phyloP scores from a whole-genome alignment of 495 filamentous ascomycete genomes.

The Penicillium simplicissimum region DNA sequence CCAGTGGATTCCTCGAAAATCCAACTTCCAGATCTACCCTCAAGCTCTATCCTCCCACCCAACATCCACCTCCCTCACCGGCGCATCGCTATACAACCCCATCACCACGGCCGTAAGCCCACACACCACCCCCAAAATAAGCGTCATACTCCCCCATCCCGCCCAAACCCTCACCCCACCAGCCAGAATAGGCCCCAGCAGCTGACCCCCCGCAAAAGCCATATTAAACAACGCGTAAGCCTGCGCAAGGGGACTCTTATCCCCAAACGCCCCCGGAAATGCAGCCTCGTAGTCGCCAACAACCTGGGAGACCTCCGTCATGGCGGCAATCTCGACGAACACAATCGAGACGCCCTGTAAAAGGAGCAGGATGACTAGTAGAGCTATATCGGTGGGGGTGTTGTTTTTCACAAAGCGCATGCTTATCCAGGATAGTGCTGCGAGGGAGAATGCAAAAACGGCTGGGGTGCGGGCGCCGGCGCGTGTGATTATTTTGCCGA shows the following conservation, averaged over 20 bases:
- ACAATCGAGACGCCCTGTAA: conserved; percentile 34
- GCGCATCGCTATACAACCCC: conserved; percentile 12
- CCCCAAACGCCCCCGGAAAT: conserved; percentile 49
- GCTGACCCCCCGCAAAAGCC: conserved; percentile 60
- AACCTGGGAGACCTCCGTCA: conserved; percentile 37
- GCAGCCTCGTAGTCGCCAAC: conserved; percentile 36
- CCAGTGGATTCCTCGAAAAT: neutral
- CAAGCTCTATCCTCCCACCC: neutral
- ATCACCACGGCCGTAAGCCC: conserved; percentile 26
- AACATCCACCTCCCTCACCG: neutral
- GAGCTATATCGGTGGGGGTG: conserved; percentile 30
- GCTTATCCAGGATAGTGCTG: conserved; percentile 50
- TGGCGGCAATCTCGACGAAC: conserved; percentile 38
- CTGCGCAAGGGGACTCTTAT: conserved; percentile 57
- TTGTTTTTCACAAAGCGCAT: conserved; percentile 49
- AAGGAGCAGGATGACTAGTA: conserved; percentile 38
- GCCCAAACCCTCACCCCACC: conserved; percentile 35
- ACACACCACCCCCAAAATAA: conserved; percentile 35
- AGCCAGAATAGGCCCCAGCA: conserved; percentile 59
- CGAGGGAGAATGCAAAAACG: conserved; percentile 48
- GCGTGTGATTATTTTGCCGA: conserved; percentile 53
- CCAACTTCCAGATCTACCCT: neutral
- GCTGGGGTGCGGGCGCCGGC: conserved; percentile 53
- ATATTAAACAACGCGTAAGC: conserved; percentile 63
- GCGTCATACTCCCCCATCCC: conserved; percentile 45